Evolutionary conservation across 331 rosid genomes (phyloP).

Genomic region (Phaseolus coccineus): DNA sequence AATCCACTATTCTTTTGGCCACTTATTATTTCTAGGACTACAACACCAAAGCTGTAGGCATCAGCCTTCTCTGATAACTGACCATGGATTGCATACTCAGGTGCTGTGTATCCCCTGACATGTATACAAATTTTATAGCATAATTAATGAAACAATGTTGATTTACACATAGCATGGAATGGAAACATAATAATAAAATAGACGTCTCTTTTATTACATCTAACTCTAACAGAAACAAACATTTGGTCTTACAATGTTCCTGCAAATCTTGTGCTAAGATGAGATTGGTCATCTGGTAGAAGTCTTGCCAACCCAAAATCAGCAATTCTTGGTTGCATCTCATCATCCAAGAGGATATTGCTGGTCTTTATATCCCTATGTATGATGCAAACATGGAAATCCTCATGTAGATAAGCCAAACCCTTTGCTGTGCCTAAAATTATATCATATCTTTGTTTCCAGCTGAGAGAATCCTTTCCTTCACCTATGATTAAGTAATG

Average conservation of each 20-base stretch:
- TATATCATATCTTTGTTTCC: conserved; percentile 64
- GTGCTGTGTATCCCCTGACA: conserved; percentile 76
- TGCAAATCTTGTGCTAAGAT: conserved; percentile 74
- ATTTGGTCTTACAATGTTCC: conserved; percentile 69
- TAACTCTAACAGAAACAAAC: neutral
- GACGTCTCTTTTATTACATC: neutral
- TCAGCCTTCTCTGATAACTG: conserved; percentile 79
- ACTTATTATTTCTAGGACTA: conserved; percentile 73
- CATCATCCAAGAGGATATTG: conserved; percentile 73
- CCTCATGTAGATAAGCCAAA: conserved; percentile 71
- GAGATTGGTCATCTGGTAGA: conserved; percentile 67
- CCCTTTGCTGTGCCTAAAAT: conserved; percentile 73
- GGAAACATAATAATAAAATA: neutral
- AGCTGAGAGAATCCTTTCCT: conserved; percentile 57
- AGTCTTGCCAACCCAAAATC: conserved; percentile 79
- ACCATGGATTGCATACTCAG: conserved; percentile 78
- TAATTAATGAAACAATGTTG: neutral
- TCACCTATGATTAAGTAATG: conserved; percentile 47
- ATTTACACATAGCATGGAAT: neutral
- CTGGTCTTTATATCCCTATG: conserved; percentile 74
- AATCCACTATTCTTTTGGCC: conserved; percentile 64
- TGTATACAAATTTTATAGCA: conserved; percentile 4
- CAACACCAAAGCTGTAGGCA: conserved; percentile 73
- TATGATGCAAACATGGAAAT: conserved; percentile 74
- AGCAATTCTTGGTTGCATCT: conserved; percentile 70